Evolutionary conservation across 2,329 filamentous ascomycete genomes (phyloP), one percentile per base, ranked within the genome.

Genomic region (Sphaerostilbella broomeana): DNA sequence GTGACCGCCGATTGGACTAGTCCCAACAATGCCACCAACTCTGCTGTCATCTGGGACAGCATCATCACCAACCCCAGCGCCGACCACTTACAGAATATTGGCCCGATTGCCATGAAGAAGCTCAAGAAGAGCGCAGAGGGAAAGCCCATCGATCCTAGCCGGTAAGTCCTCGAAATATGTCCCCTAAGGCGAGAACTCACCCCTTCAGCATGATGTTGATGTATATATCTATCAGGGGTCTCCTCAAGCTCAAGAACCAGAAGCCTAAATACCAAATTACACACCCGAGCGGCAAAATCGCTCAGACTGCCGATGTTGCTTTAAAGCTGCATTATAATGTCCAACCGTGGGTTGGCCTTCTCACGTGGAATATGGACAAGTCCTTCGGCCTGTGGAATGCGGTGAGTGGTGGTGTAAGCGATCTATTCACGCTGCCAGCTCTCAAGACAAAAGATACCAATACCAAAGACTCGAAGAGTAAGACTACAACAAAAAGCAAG

Each of bases 201-300:
- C n/a, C n/a, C n/a, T n/a, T n/a, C n/a, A n/a, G n/a, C n/a, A n/a
- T n/a, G n/a, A n/a, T n/a, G n/a, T n/a, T n/a, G n/a, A n/a, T n/a
- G n/a, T n/a, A n/a, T n/a, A n/a, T n/a, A n/a, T n/a, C n/a, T n/a
- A n/a, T n/a, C 43, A 80, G 81, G 5, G 90, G 89, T 20, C 74
- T 84, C 38, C 65, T 97, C 26, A 74, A 77, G 42, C 73, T 97
- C 49, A 79, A 80, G 57, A 89, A 89, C 62, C 86, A 95, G 61
- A 84, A 82, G 57, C 85, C 89, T 3, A 98, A 98, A 65, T 98
- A 98, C 70, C 88, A 95, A 59, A 92, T 98, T 64, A 94, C 89
- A 4, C 88, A 95, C 61, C 85, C 90, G 9, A 76, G 75, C 9
- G 85, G 89, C 45, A 81, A 80, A 61, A 73, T 97, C 49, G 84